Base-by-base conservation (phyloP, 306 rosid genomes). In the Herpetospermum pedunculosum region DNA sequence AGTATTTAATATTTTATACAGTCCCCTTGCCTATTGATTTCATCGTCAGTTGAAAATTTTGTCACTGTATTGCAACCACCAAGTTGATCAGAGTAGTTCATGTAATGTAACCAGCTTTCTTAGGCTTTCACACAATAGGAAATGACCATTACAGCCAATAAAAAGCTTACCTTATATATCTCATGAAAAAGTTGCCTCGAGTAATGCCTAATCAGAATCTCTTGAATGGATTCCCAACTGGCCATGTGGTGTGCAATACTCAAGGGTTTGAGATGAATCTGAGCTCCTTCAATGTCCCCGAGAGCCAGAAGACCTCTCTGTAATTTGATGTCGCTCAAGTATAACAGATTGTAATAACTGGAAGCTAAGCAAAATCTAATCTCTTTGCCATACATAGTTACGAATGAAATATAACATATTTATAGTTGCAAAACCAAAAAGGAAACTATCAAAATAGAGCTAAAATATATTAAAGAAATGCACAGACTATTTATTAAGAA, bases 251-350 rank as follows among this genome's bases (percentile, higher is more conserved):
- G 96, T 69, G 94, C 83, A 85, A 93, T 89, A 60, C 84, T 85
- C 73, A 93, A 78, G 70, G 84, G 88, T 83, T 87, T 93, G 68
- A 93, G 82, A 85, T 89, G 91, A 83, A 93, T 88, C 76, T 83
- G 87, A 71, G 98, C 98, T 79, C 96, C 97, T 85, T 93, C 98
- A 77, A 93, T 90, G 84, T 93, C 97, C 77, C 96, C 98, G 74
- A 93, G 94, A 58, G 98, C 92, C 92, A 77, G 86, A 26, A 93
- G 87, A 76, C 97, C 98, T 81, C 98, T 85, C 98, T 93, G 97
- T 57, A 81, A 77, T 81, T 41, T 43, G 77, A 57, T 71, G 71
- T 48, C 67, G 44, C 44, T 23, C 37, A 62, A 16, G 49, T 53
- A 69, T 16, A 55, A 62, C 9, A 60, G 32, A 59, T 63, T 49